A percentile compares a stretch with the other conserved stretches of the same genome.
phyloP scores from a whole-genome alignment of 2,329 filamentous ascomycete genomes.

The Diaporthe aspalathi region DNA sequence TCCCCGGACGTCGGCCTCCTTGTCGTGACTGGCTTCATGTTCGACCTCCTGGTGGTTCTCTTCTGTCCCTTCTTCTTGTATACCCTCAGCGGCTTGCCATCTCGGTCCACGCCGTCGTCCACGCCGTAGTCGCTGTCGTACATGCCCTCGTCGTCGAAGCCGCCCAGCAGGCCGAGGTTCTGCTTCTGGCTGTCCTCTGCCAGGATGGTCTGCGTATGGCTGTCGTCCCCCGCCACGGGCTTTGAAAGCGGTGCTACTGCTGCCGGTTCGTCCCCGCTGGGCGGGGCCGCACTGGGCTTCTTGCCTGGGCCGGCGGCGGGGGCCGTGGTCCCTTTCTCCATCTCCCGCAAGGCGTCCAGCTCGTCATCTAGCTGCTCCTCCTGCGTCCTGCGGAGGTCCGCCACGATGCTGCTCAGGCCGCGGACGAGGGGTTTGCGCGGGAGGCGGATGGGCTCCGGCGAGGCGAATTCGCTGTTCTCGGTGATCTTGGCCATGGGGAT shows the following conservation, averaged over 20 bases:
- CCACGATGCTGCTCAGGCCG: constrained; percentile 80
- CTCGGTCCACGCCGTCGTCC: constrained; percentile 57
- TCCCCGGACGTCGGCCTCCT: constrained; percentile 58
- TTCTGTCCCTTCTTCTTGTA: constrained; percentile 91
- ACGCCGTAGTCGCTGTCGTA: constrained; percentile 69
- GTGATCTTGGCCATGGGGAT: constrained; percentile 63
- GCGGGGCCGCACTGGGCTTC: constrained; percentile 30
- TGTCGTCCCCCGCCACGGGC: neutral
- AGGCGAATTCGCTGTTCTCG: constrained; percentile 65
- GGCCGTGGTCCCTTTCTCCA: constrained; percentile 63
- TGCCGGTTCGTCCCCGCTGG: neutral
- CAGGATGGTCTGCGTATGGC: constrained; percentile 50
- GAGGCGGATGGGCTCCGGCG: constrained; percentile 61
- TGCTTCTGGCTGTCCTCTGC: constrained; percentile 57
- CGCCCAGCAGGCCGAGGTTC: constrained; percentile 62
- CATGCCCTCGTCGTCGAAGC: constrained; percentile 71
- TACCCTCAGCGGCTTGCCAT: constrained; percentile 69
- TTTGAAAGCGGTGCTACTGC: neutral
- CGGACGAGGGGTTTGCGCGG: constrained; percentile 73
- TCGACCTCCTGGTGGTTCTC: constrained; percentile 77
- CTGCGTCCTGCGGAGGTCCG: constrained; percentile 75
- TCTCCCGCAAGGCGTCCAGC: constrained; percentile 77
- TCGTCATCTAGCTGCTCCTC: constrained; percentile 79
- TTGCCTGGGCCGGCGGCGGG: neutral
- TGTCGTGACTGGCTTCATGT: constrained; percentile 66